A percentile compares a stretch with the other conserved stretches of the same genome.
Evolutionary conservation across 2,329 filamentous ascomycete genomes (phyloP).

Genomic region (Fusarium napiforme): DNA sequence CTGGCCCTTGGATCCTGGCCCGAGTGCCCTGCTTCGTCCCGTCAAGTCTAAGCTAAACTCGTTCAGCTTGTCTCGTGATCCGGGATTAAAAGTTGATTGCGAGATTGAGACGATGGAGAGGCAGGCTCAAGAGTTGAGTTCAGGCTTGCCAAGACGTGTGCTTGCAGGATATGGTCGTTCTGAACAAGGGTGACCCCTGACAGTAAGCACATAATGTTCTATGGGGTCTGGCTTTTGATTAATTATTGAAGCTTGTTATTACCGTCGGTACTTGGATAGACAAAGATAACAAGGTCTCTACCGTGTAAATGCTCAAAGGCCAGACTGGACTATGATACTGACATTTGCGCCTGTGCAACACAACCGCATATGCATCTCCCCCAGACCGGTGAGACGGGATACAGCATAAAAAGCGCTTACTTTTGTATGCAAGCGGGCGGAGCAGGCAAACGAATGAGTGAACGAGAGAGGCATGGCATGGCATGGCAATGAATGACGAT

Average conservation of each 20-base stretch:
- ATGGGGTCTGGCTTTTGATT: neutral
- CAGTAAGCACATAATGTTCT: neutral
- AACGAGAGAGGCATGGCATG: neutral
- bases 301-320: neutral
- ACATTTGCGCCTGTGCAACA: neutral
- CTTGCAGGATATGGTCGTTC: constrained; percentile 5
- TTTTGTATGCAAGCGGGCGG: neutral
- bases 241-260: neutral
- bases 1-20: neutral
- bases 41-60: neutral
- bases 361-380: neutral
- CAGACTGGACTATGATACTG: neutral
- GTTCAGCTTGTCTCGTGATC: neutral
- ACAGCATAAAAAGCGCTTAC: constrained; percentile 1
- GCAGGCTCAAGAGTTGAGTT: neutral
- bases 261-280: neutral
- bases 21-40: neutral
- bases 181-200: constrained; percentile 1
- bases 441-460: neutral
- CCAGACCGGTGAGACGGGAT: constrained; percentile 16
- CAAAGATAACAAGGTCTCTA: neutral
- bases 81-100: neutral
- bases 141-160: constrained; percentile 15
- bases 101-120: neutral
- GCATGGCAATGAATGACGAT: neutral